phyloP scores from a whole-genome alignment of 1,284 basidiomycete species.

The Cutaneotrichosporon spelunceum region DNA sequence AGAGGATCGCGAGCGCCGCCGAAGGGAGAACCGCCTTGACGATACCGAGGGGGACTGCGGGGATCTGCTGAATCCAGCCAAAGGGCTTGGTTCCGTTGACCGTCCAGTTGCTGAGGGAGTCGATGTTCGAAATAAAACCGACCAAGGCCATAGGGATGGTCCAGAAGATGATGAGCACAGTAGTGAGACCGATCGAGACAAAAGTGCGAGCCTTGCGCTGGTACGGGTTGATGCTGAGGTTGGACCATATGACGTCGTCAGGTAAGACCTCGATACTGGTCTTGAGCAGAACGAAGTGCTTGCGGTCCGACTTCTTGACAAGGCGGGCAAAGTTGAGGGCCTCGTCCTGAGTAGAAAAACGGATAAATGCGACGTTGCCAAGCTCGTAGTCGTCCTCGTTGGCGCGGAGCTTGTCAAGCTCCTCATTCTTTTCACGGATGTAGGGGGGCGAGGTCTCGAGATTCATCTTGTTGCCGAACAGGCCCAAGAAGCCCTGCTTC shows the following conservation, averaged over 20 bases:
- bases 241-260: slow-evolving; percentile 85
- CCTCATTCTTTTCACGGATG: slow-evolving; percentile 54
- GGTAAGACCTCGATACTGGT: slow-evolving; percentile 67
- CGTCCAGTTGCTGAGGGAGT: slow-evolving; percentile 59
- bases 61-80: slow-evolving; percentile 74
- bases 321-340: slow-evolving; percentile 60
- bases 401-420: slow-evolving; percentile 59
- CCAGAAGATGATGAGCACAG: slow-evolving; percentile 58
- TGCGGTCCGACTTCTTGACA: slow-evolving; percentile 54
- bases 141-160: slow-evolving; percentile 69
- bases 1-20: slow-evolving; percentile 77
- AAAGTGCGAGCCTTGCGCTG: slow-evolving; percentile 54
- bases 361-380: slow-evolving; percentile 69
- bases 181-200: slow-evolving; percentile 56
- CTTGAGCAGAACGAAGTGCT: slow-evolving; percentile 50
- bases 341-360: slow-evolving; percentile 73
- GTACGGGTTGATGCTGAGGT: slow-evolving; percentile 58
- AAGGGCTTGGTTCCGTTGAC: slow-evolving; percentile 50
- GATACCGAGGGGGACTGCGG: slow-evolving; percentile 63
- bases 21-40: slow-evolving; percentile 88
- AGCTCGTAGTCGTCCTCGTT: slow-evolving; percentile 50
- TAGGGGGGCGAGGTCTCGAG: slow-evolving; percentile 56
- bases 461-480: slow-evolving; percentile 57
- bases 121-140: slow-evolving; percentile 78
- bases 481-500: slow-evolving; percentile 58